Evolutionary conservation across 2,329 filamentous ascomycete genomes (phyloP), one percentile per base, ranked within the genome.

Genomic region (Gaeumannomyces tritici): DNA sequence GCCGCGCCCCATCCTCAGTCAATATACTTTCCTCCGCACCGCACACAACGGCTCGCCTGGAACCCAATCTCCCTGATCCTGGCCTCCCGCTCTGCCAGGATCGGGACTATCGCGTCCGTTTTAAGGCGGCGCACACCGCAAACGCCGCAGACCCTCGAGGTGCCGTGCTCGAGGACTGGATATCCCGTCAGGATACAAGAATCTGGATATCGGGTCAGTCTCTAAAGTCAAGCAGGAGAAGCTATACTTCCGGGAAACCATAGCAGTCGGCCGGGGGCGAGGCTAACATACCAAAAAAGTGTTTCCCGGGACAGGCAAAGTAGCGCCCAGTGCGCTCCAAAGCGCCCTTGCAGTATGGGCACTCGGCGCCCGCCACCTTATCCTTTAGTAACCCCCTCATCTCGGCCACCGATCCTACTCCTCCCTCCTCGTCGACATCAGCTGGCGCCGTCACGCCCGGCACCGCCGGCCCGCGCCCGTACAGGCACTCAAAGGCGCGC

Each of bases 401-500:
- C 57, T 61, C 24, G 12, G 60, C 56, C 11, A 11, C 31, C 31
- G n/a, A n/a, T n/a, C 55, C 54, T 5, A 15, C 4, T 3, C 13
- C 12, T 61, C 57, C 60, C 5, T 57, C 57, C 35, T 63, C 63
- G 4, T 61, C 51, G 18, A 60, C 59, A 35, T 66, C 67, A 56
- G 24, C 29, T 8, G 66, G 60, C 24, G 64, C 59, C 21, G 73
- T 72, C 27, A 77, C 73, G 4, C 78, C 80, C 0, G 76, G 73
- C 3, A 83, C 78, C 2, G 76, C 73, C 0, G 75, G 72, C 0
- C 80, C 80, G n/a, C 73, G 73, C 24, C 81, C 82, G 66, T 86
- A 85, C 79, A 85, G 82, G 77, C 80, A 83, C 64, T 85, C 80
- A 78, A 83, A 85, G 57, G 81, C 74, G 51, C 73, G 73, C 0